phyloP scores from a whole-genome alignment of 2,329 filamentous ascomycete genomes.

The Ceratocystis alfenasii region DNA sequence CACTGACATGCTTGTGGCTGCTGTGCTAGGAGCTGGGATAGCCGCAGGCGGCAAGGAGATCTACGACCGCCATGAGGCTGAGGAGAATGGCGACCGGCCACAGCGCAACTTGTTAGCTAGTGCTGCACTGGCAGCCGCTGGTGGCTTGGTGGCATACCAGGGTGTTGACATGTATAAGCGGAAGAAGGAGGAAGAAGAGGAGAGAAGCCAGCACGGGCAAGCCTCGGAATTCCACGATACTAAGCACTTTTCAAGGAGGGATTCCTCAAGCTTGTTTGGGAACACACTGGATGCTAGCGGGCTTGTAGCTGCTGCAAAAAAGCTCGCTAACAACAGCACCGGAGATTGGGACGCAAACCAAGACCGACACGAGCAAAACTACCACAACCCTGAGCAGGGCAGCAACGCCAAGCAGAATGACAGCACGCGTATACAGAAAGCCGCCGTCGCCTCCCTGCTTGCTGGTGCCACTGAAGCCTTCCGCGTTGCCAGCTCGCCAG shows the following conservation, averaged over 20 bases:
- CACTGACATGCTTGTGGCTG: constrained; percentile 55
- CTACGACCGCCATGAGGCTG: constrained; percentile 49
- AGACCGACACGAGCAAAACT: constrained; percentile 32
- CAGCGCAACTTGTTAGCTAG: constrained; percentile 48
- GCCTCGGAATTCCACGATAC: constrained; percentile 47
- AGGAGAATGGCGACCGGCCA: constrained; percentile 36
- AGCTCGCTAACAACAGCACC: constrained; percentile 40
- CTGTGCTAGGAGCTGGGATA: constrained; percentile 51
- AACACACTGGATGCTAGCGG: constrained; percentile 50
- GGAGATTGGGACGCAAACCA: constrained; percentile 36
- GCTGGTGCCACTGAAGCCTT: constrained; percentile 89
- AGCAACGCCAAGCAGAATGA: constrained; percentile 33
- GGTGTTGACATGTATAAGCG: constrained; percentile 53
- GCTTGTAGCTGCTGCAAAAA: constrained; percentile 50
- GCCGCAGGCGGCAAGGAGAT: constrained; percentile 56
- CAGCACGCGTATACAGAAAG: constrained; percentile 63
- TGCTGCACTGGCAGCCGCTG: constrained; percentile 50
- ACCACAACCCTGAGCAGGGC: constrained; percentile 26
- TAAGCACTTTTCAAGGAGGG: constrained; percentile 43
- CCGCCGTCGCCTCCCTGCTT: constrained; percentile 78
- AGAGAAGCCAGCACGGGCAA: constrained; percentile 39
- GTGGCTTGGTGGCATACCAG: constrained; percentile 51
- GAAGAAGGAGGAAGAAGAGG: constrained; percentile 33
- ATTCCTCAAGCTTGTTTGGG: constrained; percentile 53
- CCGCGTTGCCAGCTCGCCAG: constrained; percentile 76